Conservation (phyloP, 1,284 basidiomycete species). For the Anthracocystis setariae region DNA sequence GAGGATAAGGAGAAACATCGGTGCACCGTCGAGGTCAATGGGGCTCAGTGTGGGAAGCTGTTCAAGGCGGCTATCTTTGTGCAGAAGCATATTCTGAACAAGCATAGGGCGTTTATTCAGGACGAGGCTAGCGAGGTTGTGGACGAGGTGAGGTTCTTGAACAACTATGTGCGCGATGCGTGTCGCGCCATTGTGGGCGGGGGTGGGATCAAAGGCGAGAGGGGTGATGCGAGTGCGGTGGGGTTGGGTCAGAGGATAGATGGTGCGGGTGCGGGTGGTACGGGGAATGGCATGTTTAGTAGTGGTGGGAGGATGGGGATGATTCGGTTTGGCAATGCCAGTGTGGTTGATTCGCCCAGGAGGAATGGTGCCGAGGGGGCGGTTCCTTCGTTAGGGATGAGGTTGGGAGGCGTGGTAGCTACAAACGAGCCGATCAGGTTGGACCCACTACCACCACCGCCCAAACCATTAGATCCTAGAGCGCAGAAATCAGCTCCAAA, state of each 20-base stretch:
- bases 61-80: slow-evolving; percentile 62
- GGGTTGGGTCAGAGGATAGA: slow-evolving; percentile 21
- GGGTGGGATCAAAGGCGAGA: slow-evolving; percentile 2
- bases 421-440: slow-evolving; percentile 11
- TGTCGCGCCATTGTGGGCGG: slow-evolving; percentile 29
- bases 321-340: slow-evolving; percentile 43
- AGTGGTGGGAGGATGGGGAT: slow-evolving; percentile 39
- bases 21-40: slow-evolving; percentile 50
- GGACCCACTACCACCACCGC: slow-evolving; percentile 44
- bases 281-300: slow-evolving; percentile 11
- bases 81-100: slow-evolving; percentile 64
- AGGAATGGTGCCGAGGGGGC: slow-evolving; percentile 2
- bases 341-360: slow-evolving; percentile 31
- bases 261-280: slow-evolving; percentile 5
- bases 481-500: slow-evolving; percentile 32
- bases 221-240: slow-evolving; percentile 1
- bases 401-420: slow-evolving; percentile 23
- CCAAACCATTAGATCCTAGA: slow-evolving; percentile 54
- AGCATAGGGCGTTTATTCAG: slow-evolving; percentile 55
- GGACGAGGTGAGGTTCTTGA: slow-evolving; percentile 41
- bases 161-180: slow-evolving; percentile 57
- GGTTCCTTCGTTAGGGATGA: slow-evolving; percentile 25
- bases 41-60: slow-evolving; percentile 56
- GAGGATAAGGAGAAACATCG: slow-evolving; percentile 61
- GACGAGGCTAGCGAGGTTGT: slow-evolving; percentile 9